Evolutionary conservation across 2,329 filamentous ascomycete species (phyloP).

Genomic region (Diaporthe sp.): DNA sequence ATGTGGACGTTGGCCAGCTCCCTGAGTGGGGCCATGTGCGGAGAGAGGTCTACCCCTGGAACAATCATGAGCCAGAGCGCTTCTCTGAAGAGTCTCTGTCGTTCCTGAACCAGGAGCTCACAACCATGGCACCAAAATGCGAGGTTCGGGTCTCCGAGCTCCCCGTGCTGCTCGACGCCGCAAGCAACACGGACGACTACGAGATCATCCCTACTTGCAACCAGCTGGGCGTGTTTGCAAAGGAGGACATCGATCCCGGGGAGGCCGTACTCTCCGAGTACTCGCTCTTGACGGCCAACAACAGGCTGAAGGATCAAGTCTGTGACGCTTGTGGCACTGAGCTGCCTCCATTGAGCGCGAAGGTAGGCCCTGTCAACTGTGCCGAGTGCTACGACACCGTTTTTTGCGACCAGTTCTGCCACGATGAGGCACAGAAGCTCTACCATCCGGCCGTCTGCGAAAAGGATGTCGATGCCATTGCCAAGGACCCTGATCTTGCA

Average conservation of each 20-base stretch:
- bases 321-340: conserved; percentile 90
- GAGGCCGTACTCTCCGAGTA: conserved; percentile 84
- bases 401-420: conserved; percentile 72
- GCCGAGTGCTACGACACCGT: conserved; percentile 73
- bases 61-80: conserved; percentile 74
- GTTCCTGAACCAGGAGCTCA: conserved; percentile 77
- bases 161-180: conserved; percentile 73
- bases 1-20: conserved; percentile 64
- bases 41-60: conserved; percentile 78
- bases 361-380: conserved; percentile 63
- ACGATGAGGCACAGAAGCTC: conserved; percentile 64
- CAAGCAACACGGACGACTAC: conserved; percentile 59
- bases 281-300: conserved; percentile 89
- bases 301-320: conserved; percentile 84
- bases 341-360: conserved; percentile 68
- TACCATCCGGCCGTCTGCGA: conserved; percentile 76
- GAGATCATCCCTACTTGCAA: conserved; percentile 69
- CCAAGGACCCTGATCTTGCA: conserved; percentile 69
- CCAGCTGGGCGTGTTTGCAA: conserved; percentile 92
- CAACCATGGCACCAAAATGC: conserved; percentile 80
- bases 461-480: conserved; percentile 72
- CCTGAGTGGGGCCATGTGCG: conserved; percentile 78
- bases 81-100: conserved; percentile 75
- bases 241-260: conserved; percentile 79
- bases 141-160: conserved; percentile 81